These are phyloP conservation scores for Ambrosiella cleistominuta DNA, from an alignment of 2,329 filamentous ascomycete genomes.

Conservation along the genomic window DNA sequence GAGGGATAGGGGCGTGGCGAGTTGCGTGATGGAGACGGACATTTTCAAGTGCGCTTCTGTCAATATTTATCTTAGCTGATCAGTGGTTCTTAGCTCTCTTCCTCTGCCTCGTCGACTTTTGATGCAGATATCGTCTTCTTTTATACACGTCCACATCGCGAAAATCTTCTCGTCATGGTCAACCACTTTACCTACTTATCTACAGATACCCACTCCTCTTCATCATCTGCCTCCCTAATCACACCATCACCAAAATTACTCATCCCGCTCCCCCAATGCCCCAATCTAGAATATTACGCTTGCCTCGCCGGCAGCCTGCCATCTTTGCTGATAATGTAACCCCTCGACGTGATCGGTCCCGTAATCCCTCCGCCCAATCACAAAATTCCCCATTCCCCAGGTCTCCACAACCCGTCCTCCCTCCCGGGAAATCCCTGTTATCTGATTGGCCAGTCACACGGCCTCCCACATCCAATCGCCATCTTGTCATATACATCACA, in stretches of 20 bases:
- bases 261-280: not conserved
- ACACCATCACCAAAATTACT: not conserved
- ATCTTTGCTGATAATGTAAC: not conserved
- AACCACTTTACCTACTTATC: no score
- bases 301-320: not conserved
- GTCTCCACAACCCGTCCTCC: no score
- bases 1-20: slow-evolving; percentile 13
- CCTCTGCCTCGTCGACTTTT: no score
- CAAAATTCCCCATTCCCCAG: not conserved
- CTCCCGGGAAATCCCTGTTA: no score
- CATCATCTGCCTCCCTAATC: no score
- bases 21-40: slow-evolving; percentile 1
- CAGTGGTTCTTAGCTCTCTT: not conserved
- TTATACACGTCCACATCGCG: no score
- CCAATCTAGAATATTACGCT: not conserved
- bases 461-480: no score
- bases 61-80: not conserved
- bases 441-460: no score
- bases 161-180: no score
- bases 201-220: no score
- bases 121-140: no score
- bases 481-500: no score
- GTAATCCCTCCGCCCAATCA: not conserved
- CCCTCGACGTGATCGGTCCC: not conserved
- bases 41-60: not conserved